phyloP scores from a whole-genome alignment of 2,329 filamentous ascomycete genomes.

The Boeremia exigua region DNA sequence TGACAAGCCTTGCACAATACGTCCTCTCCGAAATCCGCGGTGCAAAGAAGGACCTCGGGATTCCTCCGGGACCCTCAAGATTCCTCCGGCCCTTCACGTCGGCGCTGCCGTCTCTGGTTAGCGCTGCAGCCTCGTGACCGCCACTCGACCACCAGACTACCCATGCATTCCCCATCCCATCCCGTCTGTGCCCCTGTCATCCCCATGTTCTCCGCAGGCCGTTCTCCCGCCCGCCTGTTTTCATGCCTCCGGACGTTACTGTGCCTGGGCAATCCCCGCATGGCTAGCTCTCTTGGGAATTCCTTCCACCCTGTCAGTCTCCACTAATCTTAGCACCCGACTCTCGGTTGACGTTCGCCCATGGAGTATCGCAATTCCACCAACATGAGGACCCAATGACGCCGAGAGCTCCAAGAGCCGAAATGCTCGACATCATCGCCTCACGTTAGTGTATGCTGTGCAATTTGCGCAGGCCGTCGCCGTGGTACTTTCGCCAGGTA shows the following conservation, averaged over 20 bases:
- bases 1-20: no score
- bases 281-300: constrained; percentile 8
- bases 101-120: not conserved
- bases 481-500: constrained; percentile 14
- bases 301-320: constrained; percentile 14
- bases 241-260: constrained; percentile 5
- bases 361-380: constrained; percentile 23
- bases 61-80: not conserved
- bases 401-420: constrained; percentile 13
- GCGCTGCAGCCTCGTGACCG: not conserved
- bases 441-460: constrained; percentile 21
- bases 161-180: constrained; percentile 1
- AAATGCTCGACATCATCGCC: constrained; percentile 14
- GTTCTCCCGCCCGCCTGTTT: constrained; percentile 14
- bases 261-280: constrained; percentile 13
- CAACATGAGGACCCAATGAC: constrained; percentile 18
- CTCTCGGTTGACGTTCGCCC: constrained; percentile 13
- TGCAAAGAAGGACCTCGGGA: no score
- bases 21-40: no score
- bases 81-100: constrained; percentile 8
- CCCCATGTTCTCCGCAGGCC: constrained; percentile 12
- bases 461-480: constrained; percentile 17
- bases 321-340: constrained; percentile 7
- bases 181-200: constrained; percentile 4
- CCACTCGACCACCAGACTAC: constrained; percentile 6